Evolutionary conservation across 208 protist species (phyloP).

Genomic region (Acanthamoeba lenticulata): DNA sequence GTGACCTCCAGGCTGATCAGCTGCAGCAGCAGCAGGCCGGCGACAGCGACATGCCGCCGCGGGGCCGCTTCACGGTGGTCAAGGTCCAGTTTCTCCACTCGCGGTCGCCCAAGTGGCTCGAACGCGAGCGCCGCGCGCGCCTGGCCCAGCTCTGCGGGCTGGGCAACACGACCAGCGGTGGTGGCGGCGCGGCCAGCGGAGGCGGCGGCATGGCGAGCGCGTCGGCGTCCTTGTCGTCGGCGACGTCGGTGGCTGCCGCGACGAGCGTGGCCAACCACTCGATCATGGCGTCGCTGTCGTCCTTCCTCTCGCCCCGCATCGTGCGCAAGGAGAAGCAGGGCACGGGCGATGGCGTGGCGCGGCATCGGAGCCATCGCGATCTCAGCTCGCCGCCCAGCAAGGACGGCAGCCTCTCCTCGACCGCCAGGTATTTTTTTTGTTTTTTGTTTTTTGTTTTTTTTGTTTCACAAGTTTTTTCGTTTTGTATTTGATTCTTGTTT

Average conservation of each 20-base stretch:
- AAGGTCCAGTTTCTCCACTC: constrained; percentile 52
- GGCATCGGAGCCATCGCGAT: constrained; percentile 1
- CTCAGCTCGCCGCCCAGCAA: not conserved
- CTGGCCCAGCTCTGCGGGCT: not conserved
- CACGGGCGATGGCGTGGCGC: not conserved
- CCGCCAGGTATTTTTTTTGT: not conserved
- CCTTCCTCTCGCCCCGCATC: constrained; percentile 17
- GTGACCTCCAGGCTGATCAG: not conserved
- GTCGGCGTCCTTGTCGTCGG: too few relatives aligned
- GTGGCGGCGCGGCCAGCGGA: not conserved
- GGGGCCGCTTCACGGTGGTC: constrained; percentile 10
- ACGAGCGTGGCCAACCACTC: not conserved
- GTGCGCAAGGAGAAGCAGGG: not conserved
- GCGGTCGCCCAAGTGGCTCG: constrained; percentile 40
- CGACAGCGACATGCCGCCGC: not conserved
- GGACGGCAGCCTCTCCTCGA: not conserved
- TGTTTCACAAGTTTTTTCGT: not conserved
- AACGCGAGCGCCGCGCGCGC: not conserved
- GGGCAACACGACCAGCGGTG: not conserved
- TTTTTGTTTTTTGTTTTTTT: too few relatives aligned
- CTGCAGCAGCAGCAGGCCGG: not conserved
- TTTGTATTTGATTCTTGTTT: not conserved
- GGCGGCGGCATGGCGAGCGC: not conserved
- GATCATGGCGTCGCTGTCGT: constrained; percentile 31
- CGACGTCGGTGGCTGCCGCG: too few relatives aligned